Evolutionary conservation across 2,329 filamentous ascomycete genomes (phyloP).

Genomic region (Colletotrichum tropicicola): DNA sequence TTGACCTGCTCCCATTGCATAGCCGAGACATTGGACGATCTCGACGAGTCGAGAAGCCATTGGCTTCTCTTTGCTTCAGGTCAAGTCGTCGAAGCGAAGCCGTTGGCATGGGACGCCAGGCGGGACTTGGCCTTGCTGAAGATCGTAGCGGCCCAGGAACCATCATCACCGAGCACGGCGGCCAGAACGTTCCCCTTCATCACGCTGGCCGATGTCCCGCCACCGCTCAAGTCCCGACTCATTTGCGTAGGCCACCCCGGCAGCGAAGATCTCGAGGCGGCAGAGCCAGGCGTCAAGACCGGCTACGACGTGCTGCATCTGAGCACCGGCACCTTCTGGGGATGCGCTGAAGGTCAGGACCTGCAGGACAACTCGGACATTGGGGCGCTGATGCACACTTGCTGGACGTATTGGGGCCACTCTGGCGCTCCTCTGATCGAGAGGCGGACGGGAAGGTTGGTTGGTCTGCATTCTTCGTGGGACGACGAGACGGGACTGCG

Average conservation of each 20-base stretch:
- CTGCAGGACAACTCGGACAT: conserved; percentile 61
- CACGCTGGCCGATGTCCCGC: conserved; percentile 28
- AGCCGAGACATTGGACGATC: conserved; percentile 48
- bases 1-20: conserved; percentile 62
- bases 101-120: conserved; percentile 49
- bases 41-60: conserved; percentile 37
- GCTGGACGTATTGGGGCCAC: conserved; percentile 68
- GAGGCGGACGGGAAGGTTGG: conserved; percentile 44
- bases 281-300: conserved; percentile 42
- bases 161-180: not conserved
- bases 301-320: conserved; percentile 57
- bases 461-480: conserved; percentile 64
- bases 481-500: conserved; percentile 61
- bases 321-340: conserved; percentile 52
- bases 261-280: conserved; percentile 53
- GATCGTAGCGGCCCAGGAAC: conserved; percentile 42
- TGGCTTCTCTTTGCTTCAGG: conserved; percentile 56
- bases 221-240: conserved; percentile 33
- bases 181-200: conserved; percentile 33
- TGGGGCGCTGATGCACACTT: conserved; percentile 60
- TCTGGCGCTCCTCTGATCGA: conserved; percentile 59
- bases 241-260: conserved; percentile 47
- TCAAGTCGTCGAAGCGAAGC: conserved; percentile 46
- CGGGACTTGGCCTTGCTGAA: conserved; percentile 57
- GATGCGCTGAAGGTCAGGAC: conserved; percentile 47